Conservation (phyloP, 2,329 filamentous ascomycete species). For the Apiospora phragmitis region DNA sequence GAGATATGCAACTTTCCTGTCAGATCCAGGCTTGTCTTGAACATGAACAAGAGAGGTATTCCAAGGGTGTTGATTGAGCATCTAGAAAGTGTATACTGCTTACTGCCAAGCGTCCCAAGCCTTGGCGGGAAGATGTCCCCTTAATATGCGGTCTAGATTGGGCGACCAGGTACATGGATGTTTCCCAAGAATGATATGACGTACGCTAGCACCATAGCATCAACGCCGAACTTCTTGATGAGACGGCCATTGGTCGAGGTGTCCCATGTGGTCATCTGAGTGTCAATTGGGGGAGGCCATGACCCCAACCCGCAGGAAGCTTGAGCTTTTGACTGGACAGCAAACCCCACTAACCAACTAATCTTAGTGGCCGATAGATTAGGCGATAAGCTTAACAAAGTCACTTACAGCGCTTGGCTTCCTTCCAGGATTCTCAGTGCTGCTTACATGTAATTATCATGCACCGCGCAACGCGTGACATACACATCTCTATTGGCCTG, state of each 20-base stretch:
- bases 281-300: neutral
- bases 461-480: neutral
- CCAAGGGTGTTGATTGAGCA: neutral
- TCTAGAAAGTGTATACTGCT: neutral
- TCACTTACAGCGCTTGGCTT: neutral
- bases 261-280: conserved; percentile 1
- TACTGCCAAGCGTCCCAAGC: neutral
- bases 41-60: neutral
- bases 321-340: neutral
- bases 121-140: neutral
- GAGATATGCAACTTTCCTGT: neutral
- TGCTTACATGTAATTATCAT: neutral
- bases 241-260: neutral
- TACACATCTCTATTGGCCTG: neutral
- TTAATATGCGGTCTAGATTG: neutral
- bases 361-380: neutral
- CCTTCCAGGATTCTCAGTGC: neutral
- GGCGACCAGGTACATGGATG: neutral
- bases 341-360: neutral
- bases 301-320: neutral
- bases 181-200: neutral
- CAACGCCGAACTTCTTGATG: neutral
- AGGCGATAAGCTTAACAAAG: neutral
- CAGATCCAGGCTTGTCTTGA: neutral
- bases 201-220: neutral